Base-by-base conservation (phyloP, 1,139 yeast genomes). In the Candida sp. region DNA sequence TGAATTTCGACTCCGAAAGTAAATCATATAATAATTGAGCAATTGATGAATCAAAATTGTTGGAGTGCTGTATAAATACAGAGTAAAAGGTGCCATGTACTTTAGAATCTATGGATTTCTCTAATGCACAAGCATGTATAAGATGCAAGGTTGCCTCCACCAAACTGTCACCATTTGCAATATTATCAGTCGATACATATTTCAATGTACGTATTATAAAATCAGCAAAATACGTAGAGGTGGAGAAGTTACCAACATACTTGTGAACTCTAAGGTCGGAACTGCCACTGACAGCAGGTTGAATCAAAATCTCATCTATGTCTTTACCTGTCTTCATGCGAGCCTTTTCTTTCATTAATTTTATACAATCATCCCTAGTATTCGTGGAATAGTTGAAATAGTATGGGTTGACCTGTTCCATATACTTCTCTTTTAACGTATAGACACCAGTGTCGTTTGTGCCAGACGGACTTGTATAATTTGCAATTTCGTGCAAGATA, bases 341-440 rank as follows among this genome's bases (percentile, higher is more conserved):
- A 32, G 57, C 53, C 30, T 70, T 58, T 34, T 75, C 76, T 49
- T 80, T 78, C 62, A 61, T 79, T 73, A 45, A 87, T 78, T 61
- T 86, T 22, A 78, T 70, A 9, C 82, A 81, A 45, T 79, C 97
- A 45, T 90, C 97, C 46, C 91, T 78, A 43, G 81, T 82, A 51
- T 90, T 89, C 0, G 95, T 69, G 0, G 87, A 70, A 53, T 86
- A 86, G 54, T 89, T 90, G 49, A 87, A 75, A 60, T 85, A 91
- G 56, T 82, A 91, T 0, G 97, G 96, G 57, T 91, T 91, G 27
- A 91, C 73, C 34, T 75, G 68, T 4, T 63, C 66, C 43, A 71
- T 68, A 48, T 69, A 77, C 47, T 79, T 78, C 2, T 79, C 79
- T 53, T 86, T 88, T 42, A 93, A 68, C 30, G 77, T 66, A 57